Base-by-base conservation (phyloP, 1,139 yeast genomes). In the Candida sp. region DNA sequence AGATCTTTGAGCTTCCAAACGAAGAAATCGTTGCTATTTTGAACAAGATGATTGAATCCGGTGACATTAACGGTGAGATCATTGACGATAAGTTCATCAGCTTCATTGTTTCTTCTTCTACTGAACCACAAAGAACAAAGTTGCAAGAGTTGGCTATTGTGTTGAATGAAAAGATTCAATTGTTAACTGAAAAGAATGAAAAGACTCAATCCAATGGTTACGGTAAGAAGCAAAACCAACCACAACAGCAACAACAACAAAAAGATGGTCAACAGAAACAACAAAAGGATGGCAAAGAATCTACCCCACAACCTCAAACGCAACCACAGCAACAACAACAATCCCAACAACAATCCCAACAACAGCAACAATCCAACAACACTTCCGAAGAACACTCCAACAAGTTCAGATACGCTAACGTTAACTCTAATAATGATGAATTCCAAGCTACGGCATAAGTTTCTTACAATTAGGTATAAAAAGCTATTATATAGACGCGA, bases 101-200 rank as follows among this genome's bases (percentile, higher is more conserved):
- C 84, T 67, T 85, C 78, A 12, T 34, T 26, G 63, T 84, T 81
- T 73, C 85, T 81, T 73, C 85, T 55, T 73, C 86, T 54, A 85
- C 83, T 62, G 96, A 90, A 59, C 90, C 86, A 51, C 97, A 90
- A 67, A 83, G 92, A 63, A 81, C 96, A 54, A 88, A 86, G 68
- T 81, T 94, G 70, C 98, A 94, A 78, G 93, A 88, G 67, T 83
- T 93, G 66, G 96, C 98, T 25, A 80, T 91, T 59, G 84, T 88
- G 49, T 81, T 96, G 76, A 89, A 93, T 60, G 98, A 94, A 62
- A 92, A 90, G 80, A 90, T 90, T 47, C 84, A 83, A 54, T 85
- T 87, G 65, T 81, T 91, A 59, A 83, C 89, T 49, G 97, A 91
- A 69, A 85, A 90, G 77, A 90, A 90, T 66, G 97, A 90, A 72